Conservation (phyloP, 2,329 filamentous ascomycete genomes). For the Nigrospora oryzae region DNA sequence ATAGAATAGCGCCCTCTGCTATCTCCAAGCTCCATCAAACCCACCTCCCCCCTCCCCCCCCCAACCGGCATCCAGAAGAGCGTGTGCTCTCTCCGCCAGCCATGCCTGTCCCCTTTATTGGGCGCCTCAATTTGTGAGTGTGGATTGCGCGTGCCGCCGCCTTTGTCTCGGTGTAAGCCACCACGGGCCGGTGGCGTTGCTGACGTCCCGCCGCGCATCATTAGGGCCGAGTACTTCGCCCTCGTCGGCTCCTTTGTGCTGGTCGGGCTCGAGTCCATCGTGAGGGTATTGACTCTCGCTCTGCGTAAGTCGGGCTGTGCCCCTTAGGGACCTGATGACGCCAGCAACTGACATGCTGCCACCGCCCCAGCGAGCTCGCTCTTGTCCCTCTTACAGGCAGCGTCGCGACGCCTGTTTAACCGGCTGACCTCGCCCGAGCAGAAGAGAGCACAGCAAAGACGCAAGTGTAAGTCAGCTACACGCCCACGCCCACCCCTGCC, state of each 20-base stretch:
- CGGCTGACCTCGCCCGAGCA: constrained; percentile 62
- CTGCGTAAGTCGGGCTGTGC: constrained; percentile 53
- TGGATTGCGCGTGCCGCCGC: neutral
- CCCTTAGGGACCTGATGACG: no score
- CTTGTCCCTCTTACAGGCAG: constrained; percentile 72
- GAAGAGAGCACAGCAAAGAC: constrained; percentile 58
- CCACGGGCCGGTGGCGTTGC: neutral
- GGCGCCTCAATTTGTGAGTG: constrained; percentile 28
- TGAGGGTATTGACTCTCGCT: constrained; percentile 79
- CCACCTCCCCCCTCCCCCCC: constrained; percentile 1
- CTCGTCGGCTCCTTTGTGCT: constrained; percentile 77
- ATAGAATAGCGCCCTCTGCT: constrained; percentile 9
- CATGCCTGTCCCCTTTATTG: constrained; percentile 30
- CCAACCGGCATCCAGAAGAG: constrained; percentile 7
- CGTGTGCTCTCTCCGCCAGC: constrained; percentile 2
- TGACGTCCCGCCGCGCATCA: constrained; percentile 8
- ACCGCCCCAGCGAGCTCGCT: constrained; percentile 58
- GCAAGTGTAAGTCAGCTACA: constrained; percentile 50
- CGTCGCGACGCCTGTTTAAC: constrained; percentile 78
- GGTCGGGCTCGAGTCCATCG: constrained; percentile 71
- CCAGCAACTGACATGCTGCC: no score
- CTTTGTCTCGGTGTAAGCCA: neutral
- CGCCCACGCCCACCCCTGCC: constrained; percentile 31
- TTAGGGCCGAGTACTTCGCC: constrained; percentile 77
- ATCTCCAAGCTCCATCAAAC: neutral